A percentile compares a stretch with the other conserved stretches of the same genome.
phyloP scores from a whole-genome alignment of 495 filamentous ascomycete genomes.

The Aspergillus campestris region DNA sequence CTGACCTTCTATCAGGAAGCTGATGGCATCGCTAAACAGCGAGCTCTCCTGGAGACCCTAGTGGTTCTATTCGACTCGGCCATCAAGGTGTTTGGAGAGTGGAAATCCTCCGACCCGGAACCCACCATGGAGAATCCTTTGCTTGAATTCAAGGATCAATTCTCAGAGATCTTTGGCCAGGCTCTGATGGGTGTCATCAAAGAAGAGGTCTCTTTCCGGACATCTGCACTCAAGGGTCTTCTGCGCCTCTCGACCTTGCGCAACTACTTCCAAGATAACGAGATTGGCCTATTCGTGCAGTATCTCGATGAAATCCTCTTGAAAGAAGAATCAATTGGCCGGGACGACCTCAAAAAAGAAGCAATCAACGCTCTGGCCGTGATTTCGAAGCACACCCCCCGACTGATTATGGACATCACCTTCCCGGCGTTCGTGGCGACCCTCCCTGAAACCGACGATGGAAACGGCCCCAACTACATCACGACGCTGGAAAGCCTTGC shows the following conservation, averaged over 20 bases:
- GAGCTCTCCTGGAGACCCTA: slow-evolving; percentile 58
- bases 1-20: slow-evolving; percentile 57
- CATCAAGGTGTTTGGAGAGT: slow-evolving; percentile 48
- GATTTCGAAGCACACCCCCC: slow-evolving; percentile 57
- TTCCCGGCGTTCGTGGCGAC: slow-evolving; percentile 67
- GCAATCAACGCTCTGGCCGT: slow-evolving; percentile 56
- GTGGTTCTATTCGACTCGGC: slow-evolving; percentile 50
- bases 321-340: slow-evolving; percentile 47
- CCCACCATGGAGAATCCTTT: slow-evolving; percentile 42
- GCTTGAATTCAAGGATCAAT: slow-evolving; percentile 49
- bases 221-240: slow-evolving; percentile 52
- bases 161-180: slow-evolving; percentile 52
- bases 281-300: slow-evolving; percentile 56
- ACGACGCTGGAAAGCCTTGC: slow-evolving; percentile 58
- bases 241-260: slow-evolving; percentile 47
- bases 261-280: slow-evolving; percentile 52
- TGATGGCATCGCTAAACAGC: slow-evolving; percentile 56
- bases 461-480: slow-evolving; percentile 37
- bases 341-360: slow-evolving; percentile 51
- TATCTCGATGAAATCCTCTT: slow-evolving; percentile 59
- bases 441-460: slow-evolving; percentile 51
- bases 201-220: slow-evolving; percentile 58
- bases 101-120: slow-evolving; percentile 36
- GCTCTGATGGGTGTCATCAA: slow-evolving; percentile 52
- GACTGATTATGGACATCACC: slow-evolving; percentile 61